Conservation (phyloP, 202 grass and related monocot species). For the Bolboschoenoplectus hybrid region DNA sequence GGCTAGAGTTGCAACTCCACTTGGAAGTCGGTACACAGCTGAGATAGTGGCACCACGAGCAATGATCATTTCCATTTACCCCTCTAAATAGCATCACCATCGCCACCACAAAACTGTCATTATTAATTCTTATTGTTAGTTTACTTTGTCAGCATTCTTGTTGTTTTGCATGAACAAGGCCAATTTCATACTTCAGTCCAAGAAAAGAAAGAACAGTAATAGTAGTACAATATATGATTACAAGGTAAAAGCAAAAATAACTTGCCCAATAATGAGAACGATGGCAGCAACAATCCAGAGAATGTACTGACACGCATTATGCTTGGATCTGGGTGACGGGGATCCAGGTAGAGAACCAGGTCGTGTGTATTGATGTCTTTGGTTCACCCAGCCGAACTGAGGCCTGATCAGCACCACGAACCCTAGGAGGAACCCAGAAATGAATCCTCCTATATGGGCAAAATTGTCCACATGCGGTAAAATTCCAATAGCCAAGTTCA, state of each 20-base stretch:
- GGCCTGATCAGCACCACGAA: slow-evolving; percentile 82
- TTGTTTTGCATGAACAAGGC: slow-evolving; percentile 2
- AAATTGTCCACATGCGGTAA: slow-evolving; percentile 90
- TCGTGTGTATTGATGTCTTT: slow-evolving; percentile 40
- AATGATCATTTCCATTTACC: slow-evolving; percentile 72
- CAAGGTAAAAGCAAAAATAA: background rate
- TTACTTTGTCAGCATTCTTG: background rate
- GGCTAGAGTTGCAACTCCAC: slow-evolving; percentile 61
- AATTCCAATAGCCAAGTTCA: slow-evolving; percentile 79
- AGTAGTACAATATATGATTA: background rate
- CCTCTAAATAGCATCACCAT: slow-evolving; percentile 64
- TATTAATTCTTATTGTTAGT: slow-evolving; percentile 34
- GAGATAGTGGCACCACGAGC: slow-evolving; percentile 85
- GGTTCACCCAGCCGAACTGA: slow-evolving; percentile 64
- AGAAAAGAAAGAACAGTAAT: background rate
- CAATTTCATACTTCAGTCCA: background rate
- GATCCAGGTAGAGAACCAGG: slow-evolving; percentile 36
- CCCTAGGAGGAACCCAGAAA: slow-evolving; percentile 86
- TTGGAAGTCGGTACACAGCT: slow-evolving; percentile 67
- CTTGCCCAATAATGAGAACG: slow-evolving; percentile 59
- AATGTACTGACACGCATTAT: slow-evolving; percentile 79
- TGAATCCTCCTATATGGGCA: slow-evolving; percentile 86
- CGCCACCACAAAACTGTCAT: slow-evolving; percentile 59
- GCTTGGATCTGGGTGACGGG: slow-evolving; percentile 49
- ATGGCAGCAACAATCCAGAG: slow-evolving; percentile 57